Evolutionary conservation across 495 filamentous ascomycete genomes (phyloP).

Genomic region (Sphaerosporella brunnea): DNA sequence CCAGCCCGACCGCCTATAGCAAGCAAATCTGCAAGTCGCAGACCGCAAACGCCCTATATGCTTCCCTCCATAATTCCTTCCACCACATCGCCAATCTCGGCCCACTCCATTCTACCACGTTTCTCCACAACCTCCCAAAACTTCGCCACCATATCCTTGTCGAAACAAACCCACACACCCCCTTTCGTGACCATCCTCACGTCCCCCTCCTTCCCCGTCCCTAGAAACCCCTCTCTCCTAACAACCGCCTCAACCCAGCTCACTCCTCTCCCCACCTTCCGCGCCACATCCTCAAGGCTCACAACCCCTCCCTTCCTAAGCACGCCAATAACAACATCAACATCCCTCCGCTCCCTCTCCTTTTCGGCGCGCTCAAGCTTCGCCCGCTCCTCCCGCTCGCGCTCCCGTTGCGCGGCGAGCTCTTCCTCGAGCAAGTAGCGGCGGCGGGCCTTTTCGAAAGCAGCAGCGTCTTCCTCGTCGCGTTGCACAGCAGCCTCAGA

Average conservation of each 20-base stretch:
- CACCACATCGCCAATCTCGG: slow-evolving; percentile 17
- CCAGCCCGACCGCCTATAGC: too few relatives aligned
- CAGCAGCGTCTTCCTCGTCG: slow-evolving; percentile 28
- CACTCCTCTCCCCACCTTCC: slow-evolving; percentile 8
- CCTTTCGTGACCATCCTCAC: slow-evolving; percentile 18
- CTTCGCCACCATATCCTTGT: slow-evolving; percentile 3
- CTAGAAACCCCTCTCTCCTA: slow-evolving; percentile 26
- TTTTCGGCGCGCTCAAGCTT: slow-evolving; percentile 20
- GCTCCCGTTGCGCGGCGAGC: slow-evolving; percentile 24
- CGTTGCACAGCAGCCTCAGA: slow-evolving; percentile 24
- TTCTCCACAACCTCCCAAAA: slow-evolving; percentile 13
- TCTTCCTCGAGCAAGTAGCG: slow-evolving; percentile 28
- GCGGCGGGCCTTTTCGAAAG: slow-evolving; percentile 28
- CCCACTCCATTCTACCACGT: slow-evolving; percentile 21
- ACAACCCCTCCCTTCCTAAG: slow-evolving; percentile 4
- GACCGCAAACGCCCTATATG: too few relatives aligned
- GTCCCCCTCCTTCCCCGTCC: slow-evolving; percentile 19
- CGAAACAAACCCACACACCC: slow-evolving; percentile 19
- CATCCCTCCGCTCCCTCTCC: slow-evolving; percentile 19
- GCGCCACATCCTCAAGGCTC: slow-evolving; percentile 11
- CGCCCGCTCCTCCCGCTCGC: slow-evolving; percentile 14
- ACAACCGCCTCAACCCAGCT: slow-evolving; percentile 25
- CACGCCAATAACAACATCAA: slow-evolving; percentile 4
- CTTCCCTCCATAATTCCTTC: too few relatives aligned
- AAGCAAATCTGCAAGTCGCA: too few relatives aligned